A percentile compares a stretch with the other conserved stretches of the same genome.
Evolutionary conservation across 805 yeast genomes (phyloP).

Genomic region (Saccharomycopsis sp.): DNA sequence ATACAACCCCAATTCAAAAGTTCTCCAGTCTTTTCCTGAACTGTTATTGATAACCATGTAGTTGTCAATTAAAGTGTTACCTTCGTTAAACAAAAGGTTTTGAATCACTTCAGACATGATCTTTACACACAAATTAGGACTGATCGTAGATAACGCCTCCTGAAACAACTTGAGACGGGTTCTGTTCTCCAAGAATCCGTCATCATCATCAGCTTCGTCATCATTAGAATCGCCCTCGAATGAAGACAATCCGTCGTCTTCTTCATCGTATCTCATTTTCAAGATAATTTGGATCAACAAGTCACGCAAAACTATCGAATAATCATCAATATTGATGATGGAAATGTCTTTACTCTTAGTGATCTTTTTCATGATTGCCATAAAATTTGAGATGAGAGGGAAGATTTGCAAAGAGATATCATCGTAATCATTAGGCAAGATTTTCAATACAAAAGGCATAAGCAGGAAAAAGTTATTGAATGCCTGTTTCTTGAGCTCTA

Average conservation of each 20-base stretch:
- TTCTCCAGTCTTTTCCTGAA: slow-evolving; percentile 58
- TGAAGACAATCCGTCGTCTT: slow-evolving; percentile 45
- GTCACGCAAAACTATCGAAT: slow-evolving; percentile 49
- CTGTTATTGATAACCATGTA: slow-evolving; percentile 5
- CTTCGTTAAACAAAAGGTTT: slow-evolving; percentile 34
- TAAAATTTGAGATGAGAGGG: slow-evolving; percentile 69
- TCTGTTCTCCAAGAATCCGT: slow-evolving; percentile 77
- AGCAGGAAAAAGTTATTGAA: slow-evolving; percentile 47
- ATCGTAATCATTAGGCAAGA: slow-evolving; percentile 77
- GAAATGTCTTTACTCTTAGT: slow-evolving; percentile 35
- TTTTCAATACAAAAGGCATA: slow-evolving; percentile 67
- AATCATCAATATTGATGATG: slow-evolving; percentile 28
- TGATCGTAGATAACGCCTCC: slow-evolving; percentile 65
- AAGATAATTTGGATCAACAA: slow-evolving; percentile 63
- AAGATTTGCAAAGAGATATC: slow-evolving; percentile 81
- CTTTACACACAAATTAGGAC: slow-evolving; percentile 55
- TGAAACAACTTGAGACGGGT: slow-evolving; percentile 69
- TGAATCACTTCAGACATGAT: slow-evolving; percentile 56
- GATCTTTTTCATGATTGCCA: slow-evolving; percentile 60
- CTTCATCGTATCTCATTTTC: slow-evolving; percentile 77
- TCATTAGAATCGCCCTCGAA: slow-evolving; percentile 45
- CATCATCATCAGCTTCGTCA: slow-evolving; percentile 69
- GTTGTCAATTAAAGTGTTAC: slow-evolving; percentile 8
- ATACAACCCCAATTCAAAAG: slow-evolving; percentile 77
- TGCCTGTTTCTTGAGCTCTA: slow-evolving; percentile 31